These are phyloP conservation scores for Fusarium pininemorale DNA, from an alignment of 2,329 filamentous ascomycete genomes.

Conservation along the genomic window DNA sequence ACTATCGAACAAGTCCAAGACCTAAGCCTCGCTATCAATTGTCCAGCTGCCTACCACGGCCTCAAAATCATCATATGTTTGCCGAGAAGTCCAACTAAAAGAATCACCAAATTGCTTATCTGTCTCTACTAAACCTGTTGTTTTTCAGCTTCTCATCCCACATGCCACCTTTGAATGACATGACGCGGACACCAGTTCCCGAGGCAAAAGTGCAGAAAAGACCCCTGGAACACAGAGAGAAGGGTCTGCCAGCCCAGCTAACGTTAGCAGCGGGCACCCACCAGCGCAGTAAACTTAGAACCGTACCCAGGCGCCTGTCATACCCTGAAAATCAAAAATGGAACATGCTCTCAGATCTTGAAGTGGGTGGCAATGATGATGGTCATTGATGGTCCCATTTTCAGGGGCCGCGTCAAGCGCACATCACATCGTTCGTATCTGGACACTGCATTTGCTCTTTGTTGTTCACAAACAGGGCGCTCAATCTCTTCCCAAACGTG, in stretches of 20 bases:
- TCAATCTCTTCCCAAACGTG: neutral
- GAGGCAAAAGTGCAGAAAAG: constrained; percentile 14
- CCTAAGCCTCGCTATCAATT: constrained; percentile 12
- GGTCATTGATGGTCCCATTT: constrained; percentile 21
- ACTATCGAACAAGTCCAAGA: constrained; percentile 18
- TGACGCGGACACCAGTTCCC: constrained; percentile 27
- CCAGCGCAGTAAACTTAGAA: neutral
- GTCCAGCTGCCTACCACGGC: constrained; percentile 18
- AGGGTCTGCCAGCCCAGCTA: constrained; percentile 12
- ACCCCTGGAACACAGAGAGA: constrained; percentile 33
- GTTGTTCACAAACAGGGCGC: neutral
- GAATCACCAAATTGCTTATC: neutral
- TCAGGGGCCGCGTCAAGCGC: constrained; percentile 4
- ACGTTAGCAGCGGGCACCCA: neutral
- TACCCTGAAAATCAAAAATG: constrained; percentile 24
- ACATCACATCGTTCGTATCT: neutral
- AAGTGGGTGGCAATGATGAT: constrained; percentile 29
- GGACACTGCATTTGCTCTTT: neutral
- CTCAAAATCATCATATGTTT: neutral
- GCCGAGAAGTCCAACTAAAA: neutral
- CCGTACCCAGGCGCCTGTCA: constrained; percentile 1
- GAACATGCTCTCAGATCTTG: constrained; percentile 2
- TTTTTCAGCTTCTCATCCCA: constrained; percentile 7
- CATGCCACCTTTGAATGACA: constrained; percentile 15
- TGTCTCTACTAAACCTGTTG: neutral